Conservation (phyloP, 2,329 filamentous ascomycete species). For the Fusarium domesticum region DNA sequence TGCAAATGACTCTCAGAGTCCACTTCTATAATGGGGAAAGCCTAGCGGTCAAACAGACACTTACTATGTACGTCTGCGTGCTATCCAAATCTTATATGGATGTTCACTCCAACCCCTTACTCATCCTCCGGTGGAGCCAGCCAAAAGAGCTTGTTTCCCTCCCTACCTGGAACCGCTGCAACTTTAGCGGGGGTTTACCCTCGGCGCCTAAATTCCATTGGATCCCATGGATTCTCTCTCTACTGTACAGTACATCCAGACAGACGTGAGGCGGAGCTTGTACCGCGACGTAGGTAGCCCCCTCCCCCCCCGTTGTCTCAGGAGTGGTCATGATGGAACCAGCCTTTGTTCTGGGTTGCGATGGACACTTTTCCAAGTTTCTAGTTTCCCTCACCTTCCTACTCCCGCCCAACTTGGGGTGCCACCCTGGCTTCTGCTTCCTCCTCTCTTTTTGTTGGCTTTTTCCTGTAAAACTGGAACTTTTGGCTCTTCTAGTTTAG, state of each 20-base stretch:
- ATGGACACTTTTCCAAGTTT: neutral
- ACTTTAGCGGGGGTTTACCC: neutral
- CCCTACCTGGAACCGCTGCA: neutral
- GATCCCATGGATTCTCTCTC: neutral
- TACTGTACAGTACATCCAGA: neutral
- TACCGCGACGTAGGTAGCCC: neutral
- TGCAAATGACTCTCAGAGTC: too few species aligned
- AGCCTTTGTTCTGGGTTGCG: neutral
- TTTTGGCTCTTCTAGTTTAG: constrained; percentile 1
- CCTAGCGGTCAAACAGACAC: too few species aligned
- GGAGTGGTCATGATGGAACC: neutral
- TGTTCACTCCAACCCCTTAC: too few species aligned
- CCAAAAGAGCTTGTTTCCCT: neutral
- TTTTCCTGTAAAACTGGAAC: constrained; percentile 6
- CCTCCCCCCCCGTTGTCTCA: neutral
- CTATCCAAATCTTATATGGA: too few species aligned
- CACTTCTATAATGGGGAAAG: too few species aligned
- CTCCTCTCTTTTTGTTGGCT: constrained; percentile 4
- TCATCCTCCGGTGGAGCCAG: neutral
- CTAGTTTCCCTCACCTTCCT: neutral
- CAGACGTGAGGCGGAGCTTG: neutral
- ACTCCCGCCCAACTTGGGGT: neutral
- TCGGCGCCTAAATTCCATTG: neutral
- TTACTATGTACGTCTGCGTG: too few species aligned
- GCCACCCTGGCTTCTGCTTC: constrained; percentile 1